Percentiles rank a stretch among this genome's conserved stretches.
These are phyloP conservation scores for Fusarium paranaense DNA, from an alignment of 2,329 filamentous ascomycete genomes.

Conservation along the genomic window DNA sequence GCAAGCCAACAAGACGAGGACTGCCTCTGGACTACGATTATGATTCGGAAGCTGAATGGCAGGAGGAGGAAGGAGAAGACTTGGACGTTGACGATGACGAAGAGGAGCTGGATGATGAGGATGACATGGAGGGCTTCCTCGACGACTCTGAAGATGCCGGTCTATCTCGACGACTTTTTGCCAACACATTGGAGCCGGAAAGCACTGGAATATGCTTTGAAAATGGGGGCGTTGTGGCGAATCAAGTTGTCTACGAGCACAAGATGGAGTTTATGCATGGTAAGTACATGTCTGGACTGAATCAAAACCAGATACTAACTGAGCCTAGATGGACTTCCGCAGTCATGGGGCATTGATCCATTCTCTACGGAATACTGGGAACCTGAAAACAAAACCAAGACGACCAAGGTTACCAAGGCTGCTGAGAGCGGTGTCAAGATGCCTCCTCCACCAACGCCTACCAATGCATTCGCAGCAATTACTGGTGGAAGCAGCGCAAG, in stretches of 20 bases:
- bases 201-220: constrained; percentile 90
- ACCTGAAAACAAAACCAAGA: constrained; percentile 49
- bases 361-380: constrained; percentile 88
- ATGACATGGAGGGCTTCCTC: constrained; percentile 90
- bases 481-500: constrained; percentile 26
- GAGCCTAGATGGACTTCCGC: constrained; percentile 58
- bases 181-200: constrained; percentile 79
- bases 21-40: constrained; percentile 83
- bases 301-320: constrained; percentile 27
- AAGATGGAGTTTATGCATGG: constrained; percentile 81
- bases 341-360: constrained; percentile 77
- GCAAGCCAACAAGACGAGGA: constrained; percentile 65
- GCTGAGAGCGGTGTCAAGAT: constrained; percentile 42
- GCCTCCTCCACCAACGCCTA: constrained; percentile 48
- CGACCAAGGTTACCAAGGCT: constrained; percentile 13
- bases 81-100: constrained; percentile 75
- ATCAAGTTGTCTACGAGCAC: constrained; percentile 67
- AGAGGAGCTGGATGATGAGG: constrained; percentile 80
- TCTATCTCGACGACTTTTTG: constrained; percentile 66
- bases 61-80: constrained; percentile 78
- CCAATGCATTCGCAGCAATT: constrained; percentile 54
- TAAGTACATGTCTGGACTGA: constrained; percentile 53
- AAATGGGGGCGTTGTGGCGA: constrained; percentile 61
- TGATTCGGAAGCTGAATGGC: constrained; percentile 89
- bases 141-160: constrained; percentile 84